Evolutionary conservation across 139 green algal genomes (phyloP), one percentile per base, ranked within the genome.

Genomic region (Pycnococcus provasolii): DNA sequence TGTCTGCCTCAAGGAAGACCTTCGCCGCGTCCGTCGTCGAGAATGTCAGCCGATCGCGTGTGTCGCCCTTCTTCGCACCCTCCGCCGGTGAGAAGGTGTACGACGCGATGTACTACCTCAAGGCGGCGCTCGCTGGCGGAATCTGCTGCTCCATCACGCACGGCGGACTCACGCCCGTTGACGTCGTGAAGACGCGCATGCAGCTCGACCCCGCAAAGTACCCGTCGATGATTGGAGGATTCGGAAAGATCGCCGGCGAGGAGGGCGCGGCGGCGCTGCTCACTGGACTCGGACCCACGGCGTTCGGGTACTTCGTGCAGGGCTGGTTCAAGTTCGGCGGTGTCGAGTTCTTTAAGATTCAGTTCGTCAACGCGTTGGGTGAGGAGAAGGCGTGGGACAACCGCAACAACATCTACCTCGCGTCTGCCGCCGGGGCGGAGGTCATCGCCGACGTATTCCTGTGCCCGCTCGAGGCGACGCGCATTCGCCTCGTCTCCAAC

Each of bases 131-230:
- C 54, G 70, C 70, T 3, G 70, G 70, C 52, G 70, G 53, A 4
- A 64, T 81, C 42, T 83, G 75, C 66, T 84, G 78, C 64, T 70
- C 71, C 40, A 61, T 82, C n/a, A 84, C 78, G 13, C 78, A 84
- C 68, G 79, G 71, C 50, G 75, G 64, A n/a, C 52, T 84, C 37
- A 84, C 78, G 37, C 78, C 78, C 37, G 60, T 84, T 9, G 78
- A 84, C 57, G 76, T 84, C 6, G 78, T 84, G 39, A 84, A 84
- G 71, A 80, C 71, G 55, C 78, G 77, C 75, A 84, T 84, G 75
- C 78, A 84, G 68, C 62, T 76, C 42, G 71, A 81, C 11, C 75
- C 78, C 11, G 53, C 26, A 13, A 79, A 81, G 74, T 84, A 81
- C 71, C 51, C 45, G 41, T 64, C 59, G 59, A 84, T 84, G 40